A percentile compares a stretch with the other conserved stretches of the same genome.
phyloP scores from a whole-genome alignment of 305 asterid species.

The Fraxinus albicans region DNA sequence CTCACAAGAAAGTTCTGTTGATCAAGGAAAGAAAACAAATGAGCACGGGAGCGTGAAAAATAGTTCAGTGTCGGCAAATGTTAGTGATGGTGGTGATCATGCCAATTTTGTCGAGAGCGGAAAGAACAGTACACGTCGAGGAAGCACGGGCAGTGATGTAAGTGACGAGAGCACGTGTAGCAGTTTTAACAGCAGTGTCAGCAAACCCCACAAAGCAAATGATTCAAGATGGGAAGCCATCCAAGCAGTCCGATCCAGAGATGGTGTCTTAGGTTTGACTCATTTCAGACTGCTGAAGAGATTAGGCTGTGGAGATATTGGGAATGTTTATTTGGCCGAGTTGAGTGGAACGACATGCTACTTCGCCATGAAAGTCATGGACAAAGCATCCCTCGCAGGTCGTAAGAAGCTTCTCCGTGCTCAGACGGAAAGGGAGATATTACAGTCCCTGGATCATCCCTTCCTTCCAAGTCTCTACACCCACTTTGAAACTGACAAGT shows the following conservation, averaged over 20 bases:
- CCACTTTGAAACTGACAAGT: slow-evolving; percentile 50
- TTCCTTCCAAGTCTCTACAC: slow-evolving; percentile 48
- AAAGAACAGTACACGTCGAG: slow-evolving; percentile 50
- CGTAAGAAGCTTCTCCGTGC: slow-evolving; percentile 53
- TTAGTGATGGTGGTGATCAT: slow-evolving; percentile 36
- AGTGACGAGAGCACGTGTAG: slow-evolving; percentile 57
- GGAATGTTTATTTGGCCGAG: slow-evolving; percentile 53
- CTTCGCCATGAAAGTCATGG: slow-evolving; percentile 56
- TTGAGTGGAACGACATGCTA: slow-evolving; percentile 50
- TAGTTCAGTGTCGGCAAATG: slow-evolving; percentile 27
- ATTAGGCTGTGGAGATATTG: slow-evolving; percentile 57
- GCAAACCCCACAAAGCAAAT: slow-evolving; percentile 56
- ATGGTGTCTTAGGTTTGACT: slow-evolving; percentile 42
- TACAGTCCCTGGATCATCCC: slow-evolving; percentile 55
- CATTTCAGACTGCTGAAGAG: slow-evolving; percentile 52
- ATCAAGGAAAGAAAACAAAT: slow-evolving; percentile 19
- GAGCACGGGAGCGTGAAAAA: slow-evolving; percentile 19
- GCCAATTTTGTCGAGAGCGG: slow-evolving; percentile 43
- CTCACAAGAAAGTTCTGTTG: background rate
- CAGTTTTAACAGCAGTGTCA: slow-evolving; percentile 40
- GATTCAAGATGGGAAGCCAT: slow-evolving; percentile 54
- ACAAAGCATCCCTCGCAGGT: slow-evolving; percentile 46
- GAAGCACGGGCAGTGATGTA: slow-evolving; percentile 49
- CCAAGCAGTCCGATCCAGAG: slow-evolving; percentile 38
- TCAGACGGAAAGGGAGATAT: slow-evolving; percentile 50